Evolutionary conservation across 1,284 basidiomycete genomes (phyloP).

Genomic region (Apiotrichum gracile): DNA sequence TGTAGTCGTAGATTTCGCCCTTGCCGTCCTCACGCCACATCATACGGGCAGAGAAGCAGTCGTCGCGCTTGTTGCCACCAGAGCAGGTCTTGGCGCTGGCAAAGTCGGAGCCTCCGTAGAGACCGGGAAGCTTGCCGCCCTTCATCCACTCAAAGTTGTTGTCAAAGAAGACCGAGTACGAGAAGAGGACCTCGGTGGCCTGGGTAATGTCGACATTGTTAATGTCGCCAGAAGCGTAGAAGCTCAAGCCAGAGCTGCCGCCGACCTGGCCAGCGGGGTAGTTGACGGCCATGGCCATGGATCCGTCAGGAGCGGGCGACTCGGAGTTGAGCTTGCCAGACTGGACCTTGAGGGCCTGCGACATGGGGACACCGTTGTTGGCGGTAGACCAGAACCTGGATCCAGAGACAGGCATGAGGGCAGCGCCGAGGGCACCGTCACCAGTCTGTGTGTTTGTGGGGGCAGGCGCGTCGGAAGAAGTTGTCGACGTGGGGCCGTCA

Average conservation of each 20-base stretch:
- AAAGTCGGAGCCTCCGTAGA: constrained; percentile 34
- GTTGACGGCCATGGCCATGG: constrained; percentile 14
- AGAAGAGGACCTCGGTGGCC: constrained; percentile 39
- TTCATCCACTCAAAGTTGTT: constrained; percentile 43
- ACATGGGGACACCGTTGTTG: not conserved
- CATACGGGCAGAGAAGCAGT: constrained; percentile 46
- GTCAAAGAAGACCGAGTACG: constrained; percentile 45
- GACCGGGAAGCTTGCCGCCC: constrained; percentile 49
- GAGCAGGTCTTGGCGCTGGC: constrained; percentile 40
- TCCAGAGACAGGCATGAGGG: not conserved
- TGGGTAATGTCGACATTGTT: constrained; percentile 22
- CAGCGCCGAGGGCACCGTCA: not conserved
- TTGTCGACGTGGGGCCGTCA: not conserved
- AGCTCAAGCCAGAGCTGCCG: constrained; percentile 30
- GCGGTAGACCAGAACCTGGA: not conserved
- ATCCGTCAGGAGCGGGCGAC: constrained; percentile 36
- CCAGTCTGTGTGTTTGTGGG: not conserved
- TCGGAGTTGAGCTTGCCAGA: constrained; percentile 28
- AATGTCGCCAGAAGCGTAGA: constrained; percentile 33
- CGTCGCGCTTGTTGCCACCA: constrained; percentile 40
- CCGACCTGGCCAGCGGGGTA: constrained; percentile 35
- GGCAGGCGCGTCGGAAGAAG: not conserved
- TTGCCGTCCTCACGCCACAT: constrained; percentile 45
- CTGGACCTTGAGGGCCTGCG: constrained; percentile 14
- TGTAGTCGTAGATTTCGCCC: constrained; percentile 45